Evolutionary conservation across 2,329 filamentous ascomycete species (phyloP).

Genomic region (Arthrobotrys iridis): DNA sequence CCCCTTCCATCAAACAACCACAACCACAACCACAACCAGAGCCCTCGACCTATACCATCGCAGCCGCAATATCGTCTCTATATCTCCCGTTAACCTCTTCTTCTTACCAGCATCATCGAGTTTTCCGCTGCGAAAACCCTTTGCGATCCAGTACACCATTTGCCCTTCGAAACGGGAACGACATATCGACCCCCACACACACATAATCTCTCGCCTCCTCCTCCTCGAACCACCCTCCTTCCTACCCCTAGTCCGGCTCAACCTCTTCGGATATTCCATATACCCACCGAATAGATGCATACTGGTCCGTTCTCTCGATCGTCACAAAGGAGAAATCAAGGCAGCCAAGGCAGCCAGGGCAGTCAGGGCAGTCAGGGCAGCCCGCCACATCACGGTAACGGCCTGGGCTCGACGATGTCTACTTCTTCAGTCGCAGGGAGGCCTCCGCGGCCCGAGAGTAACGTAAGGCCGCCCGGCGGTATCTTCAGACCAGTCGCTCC

Average conservation of each 20-base stretch:
- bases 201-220: not conserved
- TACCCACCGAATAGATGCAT: constrained; percentile 51
- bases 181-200: not conserved
- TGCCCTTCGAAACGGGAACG: not conserved
- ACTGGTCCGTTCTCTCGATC: constrained; percentile 35
- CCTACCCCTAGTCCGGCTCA: not conserved
- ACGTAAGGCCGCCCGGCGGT: constrained; percentile 24
- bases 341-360: constrained; percentile 2
- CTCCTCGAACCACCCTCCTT: not conserved
- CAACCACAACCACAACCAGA: not conserved
- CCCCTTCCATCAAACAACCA: not conserved
- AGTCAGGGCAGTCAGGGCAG: constrained; percentile 23
- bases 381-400: constrained; percentile 48
- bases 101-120: not conserved
- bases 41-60: not conserved
- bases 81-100: not conserved
- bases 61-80: not conserved
- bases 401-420: constrained; percentile 46
- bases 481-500: not conserved
- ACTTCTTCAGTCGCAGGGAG: constrained; percentile 45
- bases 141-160: not conserved
- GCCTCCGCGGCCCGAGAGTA: constrained; percentile 39
- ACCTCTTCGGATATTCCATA: not conserved
- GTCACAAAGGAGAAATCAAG: constrained; percentile 47
- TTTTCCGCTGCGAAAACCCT: not conserved